These are phyloP conservation scores for Lasiodiplodia hormozganensis DNA, from an alignment of 2,329 filamentous ascomycete genomes.

Conservation along the genomic window DNA sequence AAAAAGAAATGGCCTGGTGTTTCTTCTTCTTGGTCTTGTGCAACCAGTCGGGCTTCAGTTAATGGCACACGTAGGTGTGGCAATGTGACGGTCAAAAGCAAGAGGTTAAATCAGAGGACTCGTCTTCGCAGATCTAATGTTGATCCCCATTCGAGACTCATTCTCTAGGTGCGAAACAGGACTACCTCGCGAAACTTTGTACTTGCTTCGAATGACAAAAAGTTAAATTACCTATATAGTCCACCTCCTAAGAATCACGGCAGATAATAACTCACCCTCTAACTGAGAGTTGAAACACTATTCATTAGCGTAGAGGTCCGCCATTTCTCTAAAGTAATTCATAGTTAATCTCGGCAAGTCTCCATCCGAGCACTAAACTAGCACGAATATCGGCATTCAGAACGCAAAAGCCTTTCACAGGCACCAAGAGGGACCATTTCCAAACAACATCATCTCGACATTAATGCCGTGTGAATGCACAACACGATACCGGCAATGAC, in stretches of 20 bases:
- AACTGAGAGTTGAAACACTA: too few relatives aligned
- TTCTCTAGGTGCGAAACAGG: neutral
- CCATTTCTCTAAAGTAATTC: too few relatives aligned
- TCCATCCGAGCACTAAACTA: too few relatives aligned
- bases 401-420: too few relatives aligned
- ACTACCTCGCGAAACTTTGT: neutral
- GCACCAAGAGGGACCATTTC: neutral
- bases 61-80: neutral
- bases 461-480: neutral
- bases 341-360: too few relatives aligned
- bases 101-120: neutral
- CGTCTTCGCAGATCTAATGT: neutral
- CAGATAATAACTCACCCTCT: too few relatives aligned
- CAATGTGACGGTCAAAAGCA: neutral
- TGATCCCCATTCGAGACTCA: neutral
- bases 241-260: too few relatives aligned
- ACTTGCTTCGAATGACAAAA: neutral
- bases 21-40: neutral
- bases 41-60: neutral
- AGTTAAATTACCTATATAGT: too few relatives aligned
- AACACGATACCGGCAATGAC: neutral
- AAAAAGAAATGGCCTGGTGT: neutral
- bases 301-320: too few relatives aligned
- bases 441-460: neutral
- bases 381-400: too few relatives aligned